phyloP scores from a whole-genome alignment of 2,329 filamentous ascomycete genomes.

The Penicillium paneum region DNA sequence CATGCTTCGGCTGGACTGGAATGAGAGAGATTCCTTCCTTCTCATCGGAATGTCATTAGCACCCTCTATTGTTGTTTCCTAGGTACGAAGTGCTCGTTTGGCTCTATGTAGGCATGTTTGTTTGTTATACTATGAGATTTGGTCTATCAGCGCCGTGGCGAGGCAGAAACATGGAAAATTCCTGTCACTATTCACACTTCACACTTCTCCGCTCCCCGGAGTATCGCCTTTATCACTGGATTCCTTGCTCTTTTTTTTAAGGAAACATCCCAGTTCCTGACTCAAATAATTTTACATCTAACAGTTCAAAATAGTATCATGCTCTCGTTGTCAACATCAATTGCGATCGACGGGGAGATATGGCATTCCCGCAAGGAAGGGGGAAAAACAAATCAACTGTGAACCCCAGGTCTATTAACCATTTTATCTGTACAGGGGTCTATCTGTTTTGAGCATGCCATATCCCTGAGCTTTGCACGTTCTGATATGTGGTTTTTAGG shows the following conservation, averaged over 20 bases:
- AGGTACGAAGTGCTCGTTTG: neutral
- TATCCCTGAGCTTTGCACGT: neutral
- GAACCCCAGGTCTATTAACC: neutral
- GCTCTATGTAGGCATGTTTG: neutral
- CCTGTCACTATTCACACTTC: neutral
- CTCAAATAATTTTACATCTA: neutral
- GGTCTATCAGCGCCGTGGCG: neutral
- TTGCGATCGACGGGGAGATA: neutral
- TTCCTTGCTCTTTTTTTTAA: too few species aligned
- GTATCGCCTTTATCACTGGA: neutral
- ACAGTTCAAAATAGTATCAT: neutral
- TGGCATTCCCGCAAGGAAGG: conserved; percentile 4
- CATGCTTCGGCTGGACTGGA: conserved; percentile 6
- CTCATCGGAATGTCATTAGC: conserved; percentile 1
- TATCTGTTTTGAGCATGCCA: neutral
- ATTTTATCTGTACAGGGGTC: neutral
- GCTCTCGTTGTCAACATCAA: neutral
- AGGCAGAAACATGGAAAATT: neutral
- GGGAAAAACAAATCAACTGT: neutral
- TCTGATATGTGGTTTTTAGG: neutral
- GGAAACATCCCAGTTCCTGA: neutral
- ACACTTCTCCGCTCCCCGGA: too few species aligned
- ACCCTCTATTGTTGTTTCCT: neutral
- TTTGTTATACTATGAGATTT: neutral
- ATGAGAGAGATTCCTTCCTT: conserved; percentile 2